These are phyloP conservation scores for Nephelium lappaceum DNA, from an alignment of 345 rosid genomes.

Conservation along the genomic window DNA sequence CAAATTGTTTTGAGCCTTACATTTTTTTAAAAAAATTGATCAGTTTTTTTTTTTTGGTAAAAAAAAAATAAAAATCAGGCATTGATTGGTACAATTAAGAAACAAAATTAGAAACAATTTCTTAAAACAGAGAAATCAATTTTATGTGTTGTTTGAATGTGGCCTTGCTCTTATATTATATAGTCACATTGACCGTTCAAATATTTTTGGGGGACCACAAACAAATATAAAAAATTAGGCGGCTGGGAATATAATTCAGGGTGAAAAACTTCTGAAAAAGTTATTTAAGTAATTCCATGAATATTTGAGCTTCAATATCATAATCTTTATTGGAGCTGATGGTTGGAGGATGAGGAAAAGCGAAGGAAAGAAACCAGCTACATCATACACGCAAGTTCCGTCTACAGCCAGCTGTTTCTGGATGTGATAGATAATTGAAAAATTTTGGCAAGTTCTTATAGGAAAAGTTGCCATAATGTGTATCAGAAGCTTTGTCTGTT, in stretches of 20 bases:
- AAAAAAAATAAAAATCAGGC: too few species aligned
- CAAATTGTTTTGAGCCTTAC: too few species aligned
- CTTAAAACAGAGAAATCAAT: background rate
- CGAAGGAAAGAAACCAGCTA: background rate
- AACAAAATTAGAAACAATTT: too few species aligned
- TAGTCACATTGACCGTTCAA: too few species aligned
- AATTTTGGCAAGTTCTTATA: background rate
- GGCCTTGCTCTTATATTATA: background rate
- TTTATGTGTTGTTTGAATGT: background rate
- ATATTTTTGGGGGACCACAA: too few species aligned
- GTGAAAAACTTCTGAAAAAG: background rate
- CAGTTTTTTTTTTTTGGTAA: too few species aligned
- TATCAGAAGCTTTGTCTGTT: slow-evolving; percentile 1
- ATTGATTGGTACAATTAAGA: too few species aligned
- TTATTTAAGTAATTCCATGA: background rate
- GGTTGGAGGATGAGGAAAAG: background rate
- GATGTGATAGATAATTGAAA: background rate
- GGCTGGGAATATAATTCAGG: too few species aligned
- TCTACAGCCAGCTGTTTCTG: background rate
- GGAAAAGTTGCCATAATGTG: slow-evolving; percentile 9
- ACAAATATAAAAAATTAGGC: too few species aligned
- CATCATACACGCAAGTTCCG: background rate
- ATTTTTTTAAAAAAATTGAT: too few species aligned
- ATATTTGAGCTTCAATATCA: background rate
- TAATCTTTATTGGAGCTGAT: background rate